Conservation (phyloP, 2,329 filamentous ascomycete genomes). For the Nigrograna mackinnonii region DNA sequence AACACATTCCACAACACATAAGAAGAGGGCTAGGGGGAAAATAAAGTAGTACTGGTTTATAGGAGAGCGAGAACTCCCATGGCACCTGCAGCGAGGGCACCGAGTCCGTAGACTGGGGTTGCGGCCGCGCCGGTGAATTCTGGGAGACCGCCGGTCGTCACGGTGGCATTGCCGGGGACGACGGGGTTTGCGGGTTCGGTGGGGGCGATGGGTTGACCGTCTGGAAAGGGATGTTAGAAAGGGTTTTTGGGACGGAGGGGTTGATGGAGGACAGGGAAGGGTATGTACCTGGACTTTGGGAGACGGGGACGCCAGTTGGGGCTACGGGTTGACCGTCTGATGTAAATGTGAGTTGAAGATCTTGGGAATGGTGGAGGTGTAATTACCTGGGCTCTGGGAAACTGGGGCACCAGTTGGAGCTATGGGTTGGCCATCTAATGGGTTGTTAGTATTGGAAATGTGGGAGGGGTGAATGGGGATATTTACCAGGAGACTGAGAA, state of each 20-base stretch:
- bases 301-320: slow-evolving; percentile 1
- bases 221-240: neutral
- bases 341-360: too few species aligned
- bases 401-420: slow-evolving; percentile 3
- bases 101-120: slow-evolving; percentile 18
- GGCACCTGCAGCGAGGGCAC: slow-evolving; percentile 31
- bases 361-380: slow-evolving; percentile 5
- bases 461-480: slow-evolving; percentile 12
- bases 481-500: too few species aligned
- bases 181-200: slow-evolving; percentile 15
- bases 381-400: slow-evolving; percentile 5
- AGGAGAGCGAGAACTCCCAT: slow-evolving; percentile 32
- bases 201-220: slow-evolving; percentile 14
- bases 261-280: neutral
- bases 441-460: slow-evolving; percentile 9
- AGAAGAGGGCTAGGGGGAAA: too few species aligned
- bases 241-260: too few species aligned
- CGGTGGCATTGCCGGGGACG: slow-evolving; percentile 1
- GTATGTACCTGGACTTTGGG: slow-evolving; percentile 6
- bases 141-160: slow-evolving; percentile 13
- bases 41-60: slow-evolving; percentile 20
- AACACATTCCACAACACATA: too few species aligned
- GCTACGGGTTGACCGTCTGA: slow-evolving; percentile 18
- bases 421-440: slow-evolving; percentile 14
- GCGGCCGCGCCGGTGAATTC: slow-evolving; percentile 37